phyloP scores from a whole-genome alignment of 805 yeast genomes.

The Ogataea henricii region DNA sequence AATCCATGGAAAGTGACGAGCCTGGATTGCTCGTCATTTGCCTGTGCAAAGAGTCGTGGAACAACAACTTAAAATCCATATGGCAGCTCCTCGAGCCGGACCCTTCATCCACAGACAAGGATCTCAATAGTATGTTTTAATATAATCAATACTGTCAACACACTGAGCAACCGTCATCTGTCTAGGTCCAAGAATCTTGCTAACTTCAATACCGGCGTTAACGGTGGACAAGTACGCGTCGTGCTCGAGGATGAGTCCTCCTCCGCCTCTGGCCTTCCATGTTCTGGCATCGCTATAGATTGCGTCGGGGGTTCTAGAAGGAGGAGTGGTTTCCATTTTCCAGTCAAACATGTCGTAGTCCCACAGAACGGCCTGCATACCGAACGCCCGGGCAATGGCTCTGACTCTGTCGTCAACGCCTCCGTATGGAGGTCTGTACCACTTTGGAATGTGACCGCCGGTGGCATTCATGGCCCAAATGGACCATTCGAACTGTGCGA shows the following conservation, averaged over 20 bases:
- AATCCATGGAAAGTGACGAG: too few relatives aligned
- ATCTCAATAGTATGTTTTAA: slow-evolving; percentile 37
- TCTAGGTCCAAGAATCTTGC: slow-evolving; percentile 53
- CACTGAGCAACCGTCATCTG: slow-evolving; percentile 82
- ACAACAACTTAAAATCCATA: neutral
- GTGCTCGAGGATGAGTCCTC: slow-evolving; percentile 84
- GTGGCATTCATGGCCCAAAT: slow-evolving; percentile 99
- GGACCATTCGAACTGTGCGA: slow-evolving; percentile 92
- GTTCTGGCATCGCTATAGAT: slow-evolving; percentile 55
- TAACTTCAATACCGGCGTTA: slow-evolving; percentile 61
- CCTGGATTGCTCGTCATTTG: too few relatives aligned
- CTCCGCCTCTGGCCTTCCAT: slow-evolving; percentile 46
- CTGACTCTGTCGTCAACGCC: slow-evolving; percentile 89
- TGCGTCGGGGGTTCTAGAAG: slow-evolving; percentile 47
- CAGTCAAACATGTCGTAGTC: slow-evolving; percentile 91
- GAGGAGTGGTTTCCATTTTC: slow-evolving; percentile 59
- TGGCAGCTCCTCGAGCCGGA: too few relatives aligned
- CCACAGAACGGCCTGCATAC: slow-evolving; percentile 89
- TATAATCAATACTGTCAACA: slow-evolving; percentile 65
- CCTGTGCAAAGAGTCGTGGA: too few relatives aligned
- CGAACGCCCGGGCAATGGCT: slow-evolving; percentile 76
- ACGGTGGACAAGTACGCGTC: slow-evolving; percentile 73
- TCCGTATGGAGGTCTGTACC: slow-evolving; percentile 97
- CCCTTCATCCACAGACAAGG: too few relatives aligned
- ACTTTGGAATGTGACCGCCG: slow-evolving; percentile 79